Conservation (phyloP, 441 rosid genomes). For the Corymbia citriodora region DNA sequence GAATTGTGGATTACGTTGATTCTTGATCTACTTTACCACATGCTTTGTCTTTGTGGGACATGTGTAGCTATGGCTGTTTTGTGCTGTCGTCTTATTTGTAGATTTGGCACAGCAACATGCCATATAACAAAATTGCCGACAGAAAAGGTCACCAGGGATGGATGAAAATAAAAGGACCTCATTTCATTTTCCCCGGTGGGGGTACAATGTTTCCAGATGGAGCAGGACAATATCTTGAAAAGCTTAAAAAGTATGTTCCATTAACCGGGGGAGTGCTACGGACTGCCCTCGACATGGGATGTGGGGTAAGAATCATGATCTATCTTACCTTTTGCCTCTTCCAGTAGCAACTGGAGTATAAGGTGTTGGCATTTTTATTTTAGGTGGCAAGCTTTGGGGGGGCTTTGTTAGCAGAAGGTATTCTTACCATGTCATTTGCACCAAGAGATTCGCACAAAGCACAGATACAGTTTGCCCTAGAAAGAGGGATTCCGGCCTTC, state of each 20-base stretch:
- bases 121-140: conserved; percentile 88
- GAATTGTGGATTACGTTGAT: not conserved
- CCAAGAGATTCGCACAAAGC: conserved; percentile 96
- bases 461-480: conserved; percentile 88
- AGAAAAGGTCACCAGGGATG: conserved; percentile 98
- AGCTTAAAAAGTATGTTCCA: conserved; percentile 81
- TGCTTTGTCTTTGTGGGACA: not conserved
- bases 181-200: conserved; percentile 88
- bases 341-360: not conserved
- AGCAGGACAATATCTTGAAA: conserved; percentile 76
- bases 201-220: conserved; percentile 99
- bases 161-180: conserved; percentile 84
- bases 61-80: not conserved
- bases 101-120: conserved; percentile 98
- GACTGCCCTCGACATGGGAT: conserved; percentile 97
- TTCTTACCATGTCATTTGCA: conserved; percentile 79
- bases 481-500: conserved; percentile 94
- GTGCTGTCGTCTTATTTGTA: conserved; percentile 7
- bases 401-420: conserved; percentile 57
- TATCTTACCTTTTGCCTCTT: not conserved
- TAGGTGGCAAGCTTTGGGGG: conserved; percentile 98
- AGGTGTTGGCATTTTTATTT: not conserved
- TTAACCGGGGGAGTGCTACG: conserved; percentile 62
- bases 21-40: not conserved
- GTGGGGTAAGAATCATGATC: conserved; percentile 54